Percentiles rank a stretch among this genome's conserved stretches.
Conservation (phyloP, 345 rosid species). For the Jatropha curcas region DNA sequence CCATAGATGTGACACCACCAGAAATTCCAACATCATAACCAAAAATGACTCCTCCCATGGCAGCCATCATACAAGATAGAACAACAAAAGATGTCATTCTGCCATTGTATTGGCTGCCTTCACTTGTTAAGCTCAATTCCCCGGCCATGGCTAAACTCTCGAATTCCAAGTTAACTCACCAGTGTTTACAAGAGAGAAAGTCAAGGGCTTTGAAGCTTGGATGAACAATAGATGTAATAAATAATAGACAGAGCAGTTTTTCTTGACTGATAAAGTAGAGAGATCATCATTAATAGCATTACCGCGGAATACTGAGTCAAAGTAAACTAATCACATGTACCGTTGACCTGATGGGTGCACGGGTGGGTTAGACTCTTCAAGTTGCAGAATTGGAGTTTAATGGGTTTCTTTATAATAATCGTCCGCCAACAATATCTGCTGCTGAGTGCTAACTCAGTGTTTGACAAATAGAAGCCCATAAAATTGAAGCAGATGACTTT, state of each 20-base stretch:
- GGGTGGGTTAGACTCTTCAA: not conserved
- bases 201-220: not conserved
- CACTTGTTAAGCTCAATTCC: conserved; percentile 31
- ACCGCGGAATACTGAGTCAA: conserved; percentile 4
- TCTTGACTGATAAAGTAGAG: not conserved
- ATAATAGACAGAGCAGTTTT: not conserved
- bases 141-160: conserved; percentile 42
- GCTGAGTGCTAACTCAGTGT: too few species aligned
- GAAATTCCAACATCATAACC: conserved; percentile 88
- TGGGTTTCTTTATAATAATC: not conserved
- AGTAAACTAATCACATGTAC: not conserved
- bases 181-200: not conserved
- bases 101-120: conserved; percentile 41
- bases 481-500: too few species aligned
- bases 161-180: not conserved
- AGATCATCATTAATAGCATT: not conserved
- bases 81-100: conserved; percentile 59
- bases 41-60: conserved; percentile 85
- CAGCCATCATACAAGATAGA: conserved; percentile 78
- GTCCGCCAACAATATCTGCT: too few species aligned
- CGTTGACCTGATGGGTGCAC: not conserved
- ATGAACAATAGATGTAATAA: not conserved
- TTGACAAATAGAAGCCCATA: not conserved
- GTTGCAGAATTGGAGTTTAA: not conserved
- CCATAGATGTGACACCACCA: conserved; percentile 91